A percentile compares a stretch with the other conserved stretches of the same genome.
phyloP scores from a whole-genome alignment of 768 basidiomycete genomes.

The Sarcodon aspratus region DNA sequence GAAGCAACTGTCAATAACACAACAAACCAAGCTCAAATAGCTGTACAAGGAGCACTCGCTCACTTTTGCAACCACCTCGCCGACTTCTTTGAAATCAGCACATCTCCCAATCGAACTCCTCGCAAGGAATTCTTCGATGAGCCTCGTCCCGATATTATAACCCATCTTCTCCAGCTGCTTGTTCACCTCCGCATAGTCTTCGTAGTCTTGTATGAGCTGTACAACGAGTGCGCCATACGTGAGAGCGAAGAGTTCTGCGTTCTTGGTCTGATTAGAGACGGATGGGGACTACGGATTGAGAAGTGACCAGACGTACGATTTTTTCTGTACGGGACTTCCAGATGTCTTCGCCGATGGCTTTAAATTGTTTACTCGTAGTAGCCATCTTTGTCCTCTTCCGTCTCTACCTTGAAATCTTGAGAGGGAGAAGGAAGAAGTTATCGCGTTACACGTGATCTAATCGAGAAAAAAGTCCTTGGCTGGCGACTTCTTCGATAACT shows the following conservation, averaged over 20 bases:
- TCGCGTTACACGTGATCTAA: background rate
- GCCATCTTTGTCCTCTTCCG: constrained; percentile 32
- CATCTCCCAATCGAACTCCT: constrained; percentile 88
- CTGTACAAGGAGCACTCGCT: constrained; percentile 6
- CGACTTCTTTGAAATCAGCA: constrained; percentile 86
- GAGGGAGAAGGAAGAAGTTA: background rate
- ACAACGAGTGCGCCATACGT: constrained; percentile 98
- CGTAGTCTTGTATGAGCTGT: constrained; percentile 97
- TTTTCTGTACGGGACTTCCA: constrained; percentile 95
- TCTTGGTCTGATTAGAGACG: constrained; percentile 35
- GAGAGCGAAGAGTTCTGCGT: constrained; percentile 92
- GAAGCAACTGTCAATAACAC: background rate
- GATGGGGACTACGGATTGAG: constrained; percentile 9
- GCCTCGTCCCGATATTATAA: constrained; percentile 90
- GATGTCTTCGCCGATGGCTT: constrained; percentile 84
- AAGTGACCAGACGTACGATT: constrained; percentile 47
- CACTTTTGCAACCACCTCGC: constrained; percentile 93
- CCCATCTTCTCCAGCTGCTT: constrained; percentile 99
- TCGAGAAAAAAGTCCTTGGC: background rate
- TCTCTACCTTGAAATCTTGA: background rate
- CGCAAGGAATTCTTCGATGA: constrained; percentile 97
- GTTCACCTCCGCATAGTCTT: constrained; percentile 91
- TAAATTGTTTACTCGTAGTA: constrained; percentile 73
- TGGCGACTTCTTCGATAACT: background rate
- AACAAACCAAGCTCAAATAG: background rate